Percentiles rank a stretch among this genome's conserved stretches.
Evolutionary conservation across 345 rosid species (phyloP).

Genomic region (Populus deltoides): DNA sequence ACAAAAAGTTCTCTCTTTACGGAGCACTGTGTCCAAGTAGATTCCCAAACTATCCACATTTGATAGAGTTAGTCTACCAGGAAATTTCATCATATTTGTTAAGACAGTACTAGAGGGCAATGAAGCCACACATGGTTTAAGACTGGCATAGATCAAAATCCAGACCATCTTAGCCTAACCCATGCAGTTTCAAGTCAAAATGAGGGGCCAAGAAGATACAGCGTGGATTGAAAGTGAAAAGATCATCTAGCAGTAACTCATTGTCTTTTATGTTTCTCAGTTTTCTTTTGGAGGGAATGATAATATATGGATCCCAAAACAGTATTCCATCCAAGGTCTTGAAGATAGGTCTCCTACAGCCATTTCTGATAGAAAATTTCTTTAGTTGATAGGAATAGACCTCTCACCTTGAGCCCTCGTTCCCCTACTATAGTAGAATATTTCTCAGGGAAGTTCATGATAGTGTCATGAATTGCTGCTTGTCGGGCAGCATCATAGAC

Average conservation of each 20-base stretch:
- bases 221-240: background rate
- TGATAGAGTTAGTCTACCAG: background rate
- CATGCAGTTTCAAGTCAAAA: background rate
- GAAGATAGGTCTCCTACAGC: background rate
- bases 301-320: background rate
- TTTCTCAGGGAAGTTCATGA: slow-evolving; percentile 83
- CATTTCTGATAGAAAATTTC: background rate
- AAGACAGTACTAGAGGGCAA: background rate
- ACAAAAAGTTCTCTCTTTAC: background rate
- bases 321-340: background rate
- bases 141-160: background rate
- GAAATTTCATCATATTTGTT: background rate
- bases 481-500: slow-evolving; percentile 92
- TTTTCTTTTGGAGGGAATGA: background rate
- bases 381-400: slow-evolving; percentile 5
- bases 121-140: background rate
- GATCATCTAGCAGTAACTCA: background rate
- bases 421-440: slow-evolving; percentile 95
- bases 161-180: background rate
- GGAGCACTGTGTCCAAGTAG: background rate
- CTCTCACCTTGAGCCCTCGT: slow-evolving; percentile 95
- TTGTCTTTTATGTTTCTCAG: background rate
- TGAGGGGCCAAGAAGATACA: background rate
- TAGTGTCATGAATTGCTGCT: slow-evolving; percentile 94
- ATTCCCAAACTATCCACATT: background rate